Evolutionary conservation across 2,329 filamentous ascomycete genomes (phyloP).

Genomic region (Fusarium praegraminearum): DNA sequence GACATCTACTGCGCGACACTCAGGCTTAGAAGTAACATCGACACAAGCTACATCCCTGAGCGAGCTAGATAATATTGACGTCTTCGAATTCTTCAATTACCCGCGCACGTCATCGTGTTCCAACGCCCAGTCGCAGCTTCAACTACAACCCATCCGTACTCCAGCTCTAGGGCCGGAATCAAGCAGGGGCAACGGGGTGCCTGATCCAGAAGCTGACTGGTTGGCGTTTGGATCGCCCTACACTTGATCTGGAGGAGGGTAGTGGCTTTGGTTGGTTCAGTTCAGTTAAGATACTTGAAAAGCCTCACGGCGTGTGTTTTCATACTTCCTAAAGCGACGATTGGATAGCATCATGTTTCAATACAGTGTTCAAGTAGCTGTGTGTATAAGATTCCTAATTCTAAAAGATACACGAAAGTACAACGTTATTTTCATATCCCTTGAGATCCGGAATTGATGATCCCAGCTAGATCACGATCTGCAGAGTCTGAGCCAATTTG

Average conservation of each 20-base stretch:
- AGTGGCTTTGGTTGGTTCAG: background rate
- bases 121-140: slow-evolving; percentile 34
- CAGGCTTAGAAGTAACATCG: slow-evolving; percentile 55
- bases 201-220: slow-evolving; percentile 37
- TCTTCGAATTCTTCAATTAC: slow-evolving; percentile 61
- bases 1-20: slow-evolving; percentile 53
- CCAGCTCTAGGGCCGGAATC: slow-evolving; percentile 8
- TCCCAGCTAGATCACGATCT: background rate
- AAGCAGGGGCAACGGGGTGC: slow-evolving; percentile 18
- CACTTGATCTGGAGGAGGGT: background rate
- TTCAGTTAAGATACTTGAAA: slow-evolving; percentile 2
- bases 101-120: slow-evolving; percentile 49
- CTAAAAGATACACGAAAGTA: background rate
- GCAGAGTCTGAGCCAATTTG: background rate
- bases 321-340: background rate
- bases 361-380: too few relatives aligned
- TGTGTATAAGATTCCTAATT: too few relatives aligned
- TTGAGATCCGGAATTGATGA: background rate
- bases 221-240: slow-evolving; percentile 34
- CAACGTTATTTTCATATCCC: background rate
- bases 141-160: slow-evolving; percentile 9
- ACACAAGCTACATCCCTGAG: slow-evolving; percentile 55
- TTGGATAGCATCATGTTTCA: background rate
- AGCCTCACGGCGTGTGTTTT: slow-evolving; percentile 14
- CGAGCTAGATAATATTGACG: slow-evolving; percentile 59